Base-by-base conservation (phyloP, 2,329 filamentous ascomycete species). In the Beauveria varroae region DNA sequence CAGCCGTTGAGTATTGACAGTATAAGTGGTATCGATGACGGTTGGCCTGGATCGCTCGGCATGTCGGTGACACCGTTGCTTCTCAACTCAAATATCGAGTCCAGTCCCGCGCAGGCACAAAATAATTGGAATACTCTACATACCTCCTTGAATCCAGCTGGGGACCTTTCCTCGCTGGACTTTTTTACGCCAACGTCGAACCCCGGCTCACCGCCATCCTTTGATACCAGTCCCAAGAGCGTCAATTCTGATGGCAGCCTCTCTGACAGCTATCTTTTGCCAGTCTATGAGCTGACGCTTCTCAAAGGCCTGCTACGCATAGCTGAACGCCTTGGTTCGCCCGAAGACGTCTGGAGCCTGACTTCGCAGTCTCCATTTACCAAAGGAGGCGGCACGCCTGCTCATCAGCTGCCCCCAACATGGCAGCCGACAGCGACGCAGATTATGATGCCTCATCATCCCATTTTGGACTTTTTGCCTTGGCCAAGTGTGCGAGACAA, bases 401-500 rank as follows among this genome's bases (percentile, higher is more conserved):
- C 70, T 9, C 65, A 73, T 14, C 71, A 76, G 52, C 70, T 85
- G 8, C 81, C 80, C 2, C 51, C 61, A 16, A 74, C 79, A 43
- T 79, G 82, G 72, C 78, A 74, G 37, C 83, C 83, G 14, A 85
- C 81, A 0, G 59, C 71, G 10, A 73, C 76, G 0, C 83, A 86
- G 66, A 66, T 76, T 9, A 65, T 74, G 2, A 71, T 83, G 16
- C 78, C 81, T 1, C 83, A 86, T 64, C 83, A 86, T 65, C 82
- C 84, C 1, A 62, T 84, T 14, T 68, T 86, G 12, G 83, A 86
- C 67, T 70, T 85, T 30, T 69, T 86, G 1, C 83, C 83, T 1
- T 86, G 83, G 84, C 81, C 83, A 1, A 72, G 67, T 20, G 78
- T 80, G 41, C 75, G 83, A 8, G 79, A 84, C 63, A 78, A 78